Percentiles rank a stretch among this genome's conserved stretches.
phyloP scores from a whole-genome alignment of 2,329 filamentous ascomycete species.

The Aspergillus tanneri region DNA sequence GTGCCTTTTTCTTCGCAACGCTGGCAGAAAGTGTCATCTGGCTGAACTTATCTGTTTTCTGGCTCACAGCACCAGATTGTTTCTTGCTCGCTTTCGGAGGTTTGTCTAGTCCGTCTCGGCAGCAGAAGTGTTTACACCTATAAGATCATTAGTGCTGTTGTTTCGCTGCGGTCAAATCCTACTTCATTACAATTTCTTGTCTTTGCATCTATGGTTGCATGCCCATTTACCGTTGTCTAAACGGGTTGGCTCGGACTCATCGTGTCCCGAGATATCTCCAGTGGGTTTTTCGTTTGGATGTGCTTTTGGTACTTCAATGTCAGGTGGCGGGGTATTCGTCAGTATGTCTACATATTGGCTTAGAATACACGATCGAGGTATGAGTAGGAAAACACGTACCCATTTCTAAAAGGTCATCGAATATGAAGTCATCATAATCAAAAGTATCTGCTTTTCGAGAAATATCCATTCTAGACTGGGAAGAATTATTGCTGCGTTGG shows the following conservation, averaged over 20 bases:
- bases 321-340: no score
- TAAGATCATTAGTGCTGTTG: constrained; percentile 14
- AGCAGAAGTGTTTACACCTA: constrained; percentile 71
- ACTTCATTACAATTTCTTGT: constrained; percentile 49
- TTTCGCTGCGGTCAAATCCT: neutral
- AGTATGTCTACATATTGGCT: constrained; percentile 12
- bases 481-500: constrained; percentile 21
- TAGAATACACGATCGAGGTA: neutral
- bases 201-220: constrained; percentile 69
- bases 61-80: constrained; percentile 10
- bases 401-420: constrained; percentile 52
- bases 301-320: constrained; percentile 3
- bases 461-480: constrained; percentile 9
- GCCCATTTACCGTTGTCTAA: constrained; percentile 70
- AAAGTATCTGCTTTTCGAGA: constrained; percentile 48
- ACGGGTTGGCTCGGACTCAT: constrained; percentile 45
- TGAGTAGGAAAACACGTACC: constrained; percentile 26
- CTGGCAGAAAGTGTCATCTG: constrained; percentile 32
- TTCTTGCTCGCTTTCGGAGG: constrained; percentile 49
- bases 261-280: no score
- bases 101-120: constrained; percentile 67
- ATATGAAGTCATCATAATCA: constrained; percentile 54
- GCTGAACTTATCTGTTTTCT: constrained; percentile 27
- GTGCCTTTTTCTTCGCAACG: constrained; percentile 19
- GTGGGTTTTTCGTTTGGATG: no score